Percentiles rank a stretch among this genome's conserved stretches.
These are phyloP conservation scores for Nicotiana rustica DNA, from an alignment of 305 asterid genomes.

Conservation along the genomic window DNA sequence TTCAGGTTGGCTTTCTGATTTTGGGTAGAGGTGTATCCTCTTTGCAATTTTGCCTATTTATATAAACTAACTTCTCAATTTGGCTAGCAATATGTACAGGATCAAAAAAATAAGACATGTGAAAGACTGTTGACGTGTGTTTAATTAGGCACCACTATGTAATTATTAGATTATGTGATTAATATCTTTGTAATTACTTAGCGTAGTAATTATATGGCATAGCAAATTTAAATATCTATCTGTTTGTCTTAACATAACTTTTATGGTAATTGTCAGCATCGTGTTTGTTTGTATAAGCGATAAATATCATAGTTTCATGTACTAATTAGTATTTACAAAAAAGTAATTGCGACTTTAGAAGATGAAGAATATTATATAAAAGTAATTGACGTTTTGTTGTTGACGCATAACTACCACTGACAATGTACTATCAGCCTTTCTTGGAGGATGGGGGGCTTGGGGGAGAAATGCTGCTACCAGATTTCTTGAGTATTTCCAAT, in stretches of 20 bases:
- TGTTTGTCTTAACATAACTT: too few species aligned
- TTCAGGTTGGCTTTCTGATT: slow-evolving; percentile 22
- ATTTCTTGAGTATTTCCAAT: slow-evolving; percentile 22
- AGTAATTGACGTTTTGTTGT: slow-evolving; percentile 24
- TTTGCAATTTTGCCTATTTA: not conserved
- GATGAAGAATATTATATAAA: not conserved
- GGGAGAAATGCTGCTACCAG: not conserved
- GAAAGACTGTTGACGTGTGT: too few species aligned
- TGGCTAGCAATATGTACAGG: too few species aligned
- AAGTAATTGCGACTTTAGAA: not conserved
- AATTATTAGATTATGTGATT: too few species aligned
- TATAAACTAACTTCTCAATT: not conserved
- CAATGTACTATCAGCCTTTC: not conserved
- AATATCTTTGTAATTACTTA: too few species aligned
- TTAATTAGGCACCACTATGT: too few species aligned
- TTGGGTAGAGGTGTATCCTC: not conserved
- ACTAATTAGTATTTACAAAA: not conserved
- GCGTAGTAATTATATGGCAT: too few species aligned
- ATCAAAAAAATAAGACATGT: too few species aligned
- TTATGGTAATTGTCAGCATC: too few species aligned
- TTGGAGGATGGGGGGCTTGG: slow-evolving; percentile 1
- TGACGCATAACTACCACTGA: slow-evolving; percentile 33
- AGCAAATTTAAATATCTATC: too few species aligned
- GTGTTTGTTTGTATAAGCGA: too few species aligned
- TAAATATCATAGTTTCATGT: too few species aligned